Evolutionary conservation across 1,139 yeast species (phyloP).

Genomic region (Debaryomycetaceae sp.): DNA sequence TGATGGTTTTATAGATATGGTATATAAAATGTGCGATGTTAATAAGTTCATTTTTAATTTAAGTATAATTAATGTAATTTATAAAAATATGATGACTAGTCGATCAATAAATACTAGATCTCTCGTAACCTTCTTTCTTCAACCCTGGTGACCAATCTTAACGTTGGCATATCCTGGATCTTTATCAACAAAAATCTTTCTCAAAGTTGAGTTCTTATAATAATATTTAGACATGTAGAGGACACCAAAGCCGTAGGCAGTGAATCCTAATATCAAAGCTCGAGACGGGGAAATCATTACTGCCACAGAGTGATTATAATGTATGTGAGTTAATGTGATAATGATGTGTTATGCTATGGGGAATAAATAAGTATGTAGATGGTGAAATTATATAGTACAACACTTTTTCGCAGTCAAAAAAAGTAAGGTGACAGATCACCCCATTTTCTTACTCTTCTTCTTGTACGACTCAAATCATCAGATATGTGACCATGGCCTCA

Average conservation of each 20-base stretch:
- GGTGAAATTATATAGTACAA: neutral
- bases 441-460: neutral
- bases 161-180: slow-evolving; percentile 30
- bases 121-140: neutral
- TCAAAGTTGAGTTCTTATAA: slow-evolving; percentile 28
- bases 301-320: neutral
- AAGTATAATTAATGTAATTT: too few species aligned
- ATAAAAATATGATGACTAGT: too few species aligned
- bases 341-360: neutral
- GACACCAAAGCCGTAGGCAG: slow-evolving; percentile 31
- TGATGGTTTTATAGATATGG: neutral
- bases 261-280: slow-evolving; percentile 34
- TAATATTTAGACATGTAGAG: slow-evolving; percentile 35
- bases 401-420: neutral
- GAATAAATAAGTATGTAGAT: neutral
- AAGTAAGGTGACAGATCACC: neutral
- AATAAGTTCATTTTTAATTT: too few species aligned
- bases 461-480: neutral
- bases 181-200: slow-evolving; percentile 25
- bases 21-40: neutral
- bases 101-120: too few species aligned
- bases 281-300: slow-evolving; percentile 19
- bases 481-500: neutral
- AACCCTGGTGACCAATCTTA: slow-evolving; percentile 12
- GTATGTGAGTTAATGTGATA: too few species aligned